Percentiles rank a stretch among this genome's conserved stretches.
Evolutionary conservation across 176 grass and related monocot genomes (phyloP).

Genomic region (Bolboschoenus planiculmis): DNA sequence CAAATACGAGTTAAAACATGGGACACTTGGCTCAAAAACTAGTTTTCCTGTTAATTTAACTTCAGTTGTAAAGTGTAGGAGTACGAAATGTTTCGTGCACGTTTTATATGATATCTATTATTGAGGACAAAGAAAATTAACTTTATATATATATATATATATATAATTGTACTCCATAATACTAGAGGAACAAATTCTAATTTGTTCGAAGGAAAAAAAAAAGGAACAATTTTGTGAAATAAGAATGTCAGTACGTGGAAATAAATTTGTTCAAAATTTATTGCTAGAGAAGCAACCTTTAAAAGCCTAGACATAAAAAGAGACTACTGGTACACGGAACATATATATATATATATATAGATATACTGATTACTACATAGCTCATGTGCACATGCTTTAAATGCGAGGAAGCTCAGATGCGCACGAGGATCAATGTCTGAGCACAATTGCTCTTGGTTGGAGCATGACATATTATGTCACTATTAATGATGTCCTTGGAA

Average conservation of each 20-base stretch:
- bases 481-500: conserved; percentile 9
- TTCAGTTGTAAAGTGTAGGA: too few relatives aligned
- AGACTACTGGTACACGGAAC: neutral
- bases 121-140: too few relatives aligned
- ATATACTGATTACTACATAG: neutral
- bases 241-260: neutral
- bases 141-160: too few relatives aligned
- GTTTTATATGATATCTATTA: too few relatives aligned
- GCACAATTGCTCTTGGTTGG: conserved; percentile 16
- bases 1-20: too few relatives aligned
- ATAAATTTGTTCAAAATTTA: neutral
- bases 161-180: neutral
- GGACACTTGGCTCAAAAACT: too few relatives aligned
- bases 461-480: conserved; percentile 7
- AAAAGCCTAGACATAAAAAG: neutral
- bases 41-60: too few relatives aligned
- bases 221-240: neutral
- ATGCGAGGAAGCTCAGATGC: conserved; percentile 25
- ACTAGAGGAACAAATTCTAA: neutral
- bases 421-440: conserved; percentile 27
- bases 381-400: conserved; percentile 14
- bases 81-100: too few relatives aligned
- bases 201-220: neutral
- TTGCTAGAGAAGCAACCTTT: neutral
- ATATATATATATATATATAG: too few relatives aligned